Conservation (phyloP, 495 filamentous ascomycete genomes). For the Xylaria flabelliformis region DNA sequence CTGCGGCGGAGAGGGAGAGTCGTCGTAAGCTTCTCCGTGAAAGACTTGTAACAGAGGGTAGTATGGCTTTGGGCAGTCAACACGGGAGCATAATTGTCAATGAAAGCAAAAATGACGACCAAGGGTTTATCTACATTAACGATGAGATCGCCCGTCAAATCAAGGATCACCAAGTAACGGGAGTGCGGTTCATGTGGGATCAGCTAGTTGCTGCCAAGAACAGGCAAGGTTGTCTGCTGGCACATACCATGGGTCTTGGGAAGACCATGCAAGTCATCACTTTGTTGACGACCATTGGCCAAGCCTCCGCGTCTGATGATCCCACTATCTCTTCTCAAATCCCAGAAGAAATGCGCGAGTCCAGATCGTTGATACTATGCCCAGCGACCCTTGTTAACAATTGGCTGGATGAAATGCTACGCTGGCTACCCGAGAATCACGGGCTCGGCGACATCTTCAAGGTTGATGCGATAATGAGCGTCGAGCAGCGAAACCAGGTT, state of each 20-base stretch:
- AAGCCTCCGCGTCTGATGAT: constrained; percentile 66
- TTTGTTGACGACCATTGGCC: constrained; percentile 73
- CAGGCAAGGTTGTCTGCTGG: constrained; percentile 79
- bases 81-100: constrained; percentile 66
- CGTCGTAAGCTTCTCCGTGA: constrained; percentile 57
- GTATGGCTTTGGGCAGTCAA: constrained; percentile 36
- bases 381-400: constrained; percentile 79
- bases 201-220: constrained; percentile 66
- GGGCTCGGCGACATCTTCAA: constrained; percentile 60
- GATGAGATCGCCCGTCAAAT: constrained; percentile 55
- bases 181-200: constrained; percentile 90
- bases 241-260: constrained; percentile 92
- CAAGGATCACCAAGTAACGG: constrained; percentile 65
- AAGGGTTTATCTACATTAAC: constrained; percentile 59
- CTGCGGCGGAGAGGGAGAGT: constrained; percentile 54
- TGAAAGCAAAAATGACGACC: constrained; percentile 65
- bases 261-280: constrained; percentile 94
- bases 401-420: constrained; percentile 77
- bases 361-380: constrained; percentile 75
- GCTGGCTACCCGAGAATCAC: constrained; percentile 65
- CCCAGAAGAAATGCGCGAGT: constrained; percentile 64
- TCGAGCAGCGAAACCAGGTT: constrained; percentile 45
- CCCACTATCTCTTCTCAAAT: constrained; percentile 66
- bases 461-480: constrained; percentile 44
- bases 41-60: constrained; percentile 45